Percentiles rank a stretch among this genome's conserved stretches.
Evolutionary conservation across 2,329 filamentous ascomycete genomes (phyloP).

Genomic region (Colletotrichum trifolii): DNA sequence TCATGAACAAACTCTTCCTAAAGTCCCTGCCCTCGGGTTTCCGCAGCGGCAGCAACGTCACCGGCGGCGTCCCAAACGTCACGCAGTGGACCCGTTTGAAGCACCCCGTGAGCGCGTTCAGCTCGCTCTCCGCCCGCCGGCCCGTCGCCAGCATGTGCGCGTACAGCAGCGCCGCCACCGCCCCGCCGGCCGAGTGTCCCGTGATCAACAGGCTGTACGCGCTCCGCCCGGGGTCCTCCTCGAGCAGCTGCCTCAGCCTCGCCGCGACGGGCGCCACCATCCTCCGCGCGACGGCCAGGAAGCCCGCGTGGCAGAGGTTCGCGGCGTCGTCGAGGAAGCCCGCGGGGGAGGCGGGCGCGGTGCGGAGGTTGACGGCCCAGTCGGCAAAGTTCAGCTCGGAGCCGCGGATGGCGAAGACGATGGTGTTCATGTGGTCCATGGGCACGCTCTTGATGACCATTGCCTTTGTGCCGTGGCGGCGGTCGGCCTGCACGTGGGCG

Average conservation of each 20-base stretch:
- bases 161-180: slow-evolving; percentile 83
- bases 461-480: slow-evolving; percentile 80
- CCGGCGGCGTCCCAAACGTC: slow-evolving; percentile 85
- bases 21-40: slow-evolving; percentile 63
- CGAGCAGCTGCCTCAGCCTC: slow-evolving; percentile 74
- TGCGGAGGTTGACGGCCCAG: slow-evolving; percentile 86
- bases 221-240: slow-evolving; percentile 75
- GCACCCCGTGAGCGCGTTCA: slow-evolving; percentile 73
- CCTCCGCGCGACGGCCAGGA: slow-evolving; percentile 78
- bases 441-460: slow-evolving; percentile 87
- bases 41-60: slow-evolving; percentile 75
- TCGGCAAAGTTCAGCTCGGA: slow-evolving; percentile 80
- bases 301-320: slow-evolving; percentile 85
- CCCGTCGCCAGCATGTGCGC: slow-evolving; percentile 77
- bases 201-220: slow-evolving; percentile 82
- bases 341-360: slow-evolving; percentile 71
- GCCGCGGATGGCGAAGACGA: slow-evolving; percentile 87
- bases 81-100: slow-evolving; percentile 87
- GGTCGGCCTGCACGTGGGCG: slow-evolving; percentile 77
- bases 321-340: slow-evolving; percentile 81
- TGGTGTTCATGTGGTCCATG: slow-evolving; percentile 80
- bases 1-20: slow-evolving; percentile 78
- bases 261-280: slow-evolving; percentile 81
- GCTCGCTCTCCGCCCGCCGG: slow-evolving; percentile 69
- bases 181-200: slow-evolving; percentile 87